Conservation (phyloP, 306 rosid genomes). For the Inga laurina region DNA sequence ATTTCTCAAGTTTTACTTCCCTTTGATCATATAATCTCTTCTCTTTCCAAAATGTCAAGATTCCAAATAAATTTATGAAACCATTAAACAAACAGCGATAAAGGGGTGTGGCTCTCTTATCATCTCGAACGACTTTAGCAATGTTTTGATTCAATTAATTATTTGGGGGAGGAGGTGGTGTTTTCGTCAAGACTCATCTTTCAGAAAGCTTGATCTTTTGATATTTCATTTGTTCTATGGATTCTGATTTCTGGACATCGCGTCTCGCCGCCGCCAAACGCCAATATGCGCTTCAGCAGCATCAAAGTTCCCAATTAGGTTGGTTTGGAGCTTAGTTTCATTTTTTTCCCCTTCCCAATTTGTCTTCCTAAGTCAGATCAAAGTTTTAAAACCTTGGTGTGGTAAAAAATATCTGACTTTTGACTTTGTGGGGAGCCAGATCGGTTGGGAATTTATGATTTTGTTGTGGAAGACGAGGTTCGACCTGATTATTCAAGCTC, state of each 20-base stretch:
- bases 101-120: slow-evolving; percentile 14
- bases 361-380: not conserved
- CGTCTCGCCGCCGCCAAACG: slow-evolving; percentile 97
- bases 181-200: not conserved
- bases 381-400: slow-evolving; percentile 6
- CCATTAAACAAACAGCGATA: not conserved
- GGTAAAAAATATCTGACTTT: slow-evolving; percentile 34
- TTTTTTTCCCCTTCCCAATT: not conserved
- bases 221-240: slow-evolving; percentile 58
- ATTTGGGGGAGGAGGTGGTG: slow-evolving; percentile 21
- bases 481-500: slow-evolving; percentile 92
- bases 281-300: slow-evolving; percentile 73
- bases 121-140: not conserved
- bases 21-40: not conserved
- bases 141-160: slow-evolving; percentile 11
- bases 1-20: slow-evolving; percentile 23
- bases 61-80: not conserved
- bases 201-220: slow-evolving; percentile 21
- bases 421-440: slow-evolving; percentile 41
- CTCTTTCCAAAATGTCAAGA: slow-evolving; percentile 47
- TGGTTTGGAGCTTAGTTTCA: slow-evolving; percentile 1
- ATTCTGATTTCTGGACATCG: slow-evolving; percentile 93
- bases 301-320: slow-evolving; percentile 81
- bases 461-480: slow-evolving; percentile 83
- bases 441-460: slow-evolving; percentile 88